Evolutionary conservation across 495 filamentous ascomycete species (phyloP), one percentile per base, ranked within the genome.

Genomic region (Elaphomyces granulatus): DNA sequence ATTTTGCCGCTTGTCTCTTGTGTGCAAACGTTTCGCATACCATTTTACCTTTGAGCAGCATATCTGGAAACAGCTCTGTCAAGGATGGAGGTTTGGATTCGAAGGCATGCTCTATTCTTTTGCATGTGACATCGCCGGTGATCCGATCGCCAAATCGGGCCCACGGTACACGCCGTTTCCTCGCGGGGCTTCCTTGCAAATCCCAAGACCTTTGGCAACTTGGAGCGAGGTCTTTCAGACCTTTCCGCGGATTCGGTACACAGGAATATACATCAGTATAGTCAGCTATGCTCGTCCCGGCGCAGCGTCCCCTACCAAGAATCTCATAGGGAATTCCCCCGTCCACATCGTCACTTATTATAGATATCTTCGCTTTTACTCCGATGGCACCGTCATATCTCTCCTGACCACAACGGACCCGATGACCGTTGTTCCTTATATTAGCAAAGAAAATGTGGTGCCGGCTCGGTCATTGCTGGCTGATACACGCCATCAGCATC

Each of bases 321-420:
- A 54, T 54, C 38, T 77, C 47, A 52, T 68, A 1, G 92, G 83
- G 84, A 77, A 77, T 53, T 78, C 74, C 15, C 90, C 92, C 9
- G 81, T 96, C 15, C 87, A 88, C 51, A 94, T 95, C 38, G 87
- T 98, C 26, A 98, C 90, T 0, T 98, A 96, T 60, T 96, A 90
- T 64, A 83, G 90, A 28, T 98, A 96, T 55, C 68, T 98, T 0
- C 81, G 90, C 9, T 90, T 96, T 60, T 94, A 92, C 64, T 81
- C 85, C 15, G 81, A 95, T 58, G 90, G 90, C 17, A 78, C 80
- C 1, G 76, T 71, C 36, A 73, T 95, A 20, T 81, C 74, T 32
- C 64, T 98, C 7, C 66, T 86, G 4, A 81, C 80, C 1, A 90
- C 83, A 1, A 62, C 72, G 19, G 83, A 94, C 58, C 90, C 90